Percentiles rank a stretch among this genome's conserved stretches.
Conservation (phyloP, 495 filamentous ascomycete species). For the Xylaria longipes region DNA sequence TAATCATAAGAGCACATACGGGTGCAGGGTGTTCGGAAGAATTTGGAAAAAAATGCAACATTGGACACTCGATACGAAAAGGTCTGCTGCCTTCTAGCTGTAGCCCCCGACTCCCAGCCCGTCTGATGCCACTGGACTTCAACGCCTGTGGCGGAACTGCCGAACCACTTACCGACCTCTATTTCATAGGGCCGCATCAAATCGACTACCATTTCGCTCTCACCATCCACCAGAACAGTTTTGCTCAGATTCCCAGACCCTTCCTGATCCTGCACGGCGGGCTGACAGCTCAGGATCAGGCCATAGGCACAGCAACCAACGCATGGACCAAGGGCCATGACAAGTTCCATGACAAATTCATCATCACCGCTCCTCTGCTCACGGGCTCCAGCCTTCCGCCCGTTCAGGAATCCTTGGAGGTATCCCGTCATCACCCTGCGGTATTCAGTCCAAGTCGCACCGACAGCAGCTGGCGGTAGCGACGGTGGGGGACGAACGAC, state of each 20-base stretch:
- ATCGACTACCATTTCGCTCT: conserved; percentile 17
- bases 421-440: not conserved
- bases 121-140: conserved; percentile 17
- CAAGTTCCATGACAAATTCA: conserved; percentile 3
- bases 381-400: not conserved
- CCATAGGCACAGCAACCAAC: conserved; percentile 16
- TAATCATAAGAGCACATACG: no score
- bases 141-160: conserved; percentile 3
- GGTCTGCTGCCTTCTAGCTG: no score
- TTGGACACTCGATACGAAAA: no score
- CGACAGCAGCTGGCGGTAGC: conserved; percentile 1
- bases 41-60: no score
- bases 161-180: not conserved
- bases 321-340: not conserved
- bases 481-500: not conserved
- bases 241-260: conserved; percentile 2
- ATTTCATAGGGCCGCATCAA: conserved; percentile 20
- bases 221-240: conserved; percentile 9
- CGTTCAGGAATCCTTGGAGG: conserved; percentile 5
- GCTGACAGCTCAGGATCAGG: not conserved
- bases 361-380: not conserved
- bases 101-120: not conserved
- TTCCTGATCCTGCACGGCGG: conserved; percentile 16
- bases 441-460: conserved; percentile 9
- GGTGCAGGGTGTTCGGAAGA: no score